Evolutionary conservation across 176 grass and related monocot species (phyloP), one percentile per base, ranked within the genome.

Genomic region (Puccinellia tenuiflora): DNA sequence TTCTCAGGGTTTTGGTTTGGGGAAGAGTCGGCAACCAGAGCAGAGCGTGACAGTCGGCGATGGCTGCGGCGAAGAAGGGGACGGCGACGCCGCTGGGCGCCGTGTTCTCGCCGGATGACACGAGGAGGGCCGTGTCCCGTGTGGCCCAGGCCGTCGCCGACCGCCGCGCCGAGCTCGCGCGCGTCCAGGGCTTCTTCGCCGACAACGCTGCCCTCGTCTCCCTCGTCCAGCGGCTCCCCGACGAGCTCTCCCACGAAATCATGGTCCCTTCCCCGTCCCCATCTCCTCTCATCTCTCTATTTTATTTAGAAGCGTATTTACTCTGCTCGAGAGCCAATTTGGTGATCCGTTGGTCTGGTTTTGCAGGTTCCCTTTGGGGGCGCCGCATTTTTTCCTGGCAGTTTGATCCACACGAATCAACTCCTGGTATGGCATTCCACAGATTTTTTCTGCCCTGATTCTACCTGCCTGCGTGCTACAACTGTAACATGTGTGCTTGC

Each of bases 371-470:
- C 96, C 14, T 99, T 99, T 87, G 93, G 96, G 5, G 88, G 85
- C 4, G 86, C 86, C 3, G 93, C 96, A 2, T 96, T 99, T 87
- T 96, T 94, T 30, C 89, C 91, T 0, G 96, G 96, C 2, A 84
- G 81, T n/a, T 86, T 99, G 43, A 89, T 96, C 78, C 96, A 96
- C 85, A 96, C 96, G 9, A 99, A 99, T 22, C 87, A 99, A 64
- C 83, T 96, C 20, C 20, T 96, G 93, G 93, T 96, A 90, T 78
- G 56, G 10, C 38, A 83, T 25, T 46, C 35, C 25, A 62, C 39
- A 21, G 10, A 13, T 73, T 84, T 48, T n/a, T 78, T 26, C 4
- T 14, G 29, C 2, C 14, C 18, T 5, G 4, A 14, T 63, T 82
- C 76, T 47, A 74, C 64, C 61, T 55, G 6, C 15, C 24, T 5